Evolutionary conservation across 495 filamentous ascomycete genomes (phyloP).

Genomic region (Annulohypoxylon stygium): DNA sequence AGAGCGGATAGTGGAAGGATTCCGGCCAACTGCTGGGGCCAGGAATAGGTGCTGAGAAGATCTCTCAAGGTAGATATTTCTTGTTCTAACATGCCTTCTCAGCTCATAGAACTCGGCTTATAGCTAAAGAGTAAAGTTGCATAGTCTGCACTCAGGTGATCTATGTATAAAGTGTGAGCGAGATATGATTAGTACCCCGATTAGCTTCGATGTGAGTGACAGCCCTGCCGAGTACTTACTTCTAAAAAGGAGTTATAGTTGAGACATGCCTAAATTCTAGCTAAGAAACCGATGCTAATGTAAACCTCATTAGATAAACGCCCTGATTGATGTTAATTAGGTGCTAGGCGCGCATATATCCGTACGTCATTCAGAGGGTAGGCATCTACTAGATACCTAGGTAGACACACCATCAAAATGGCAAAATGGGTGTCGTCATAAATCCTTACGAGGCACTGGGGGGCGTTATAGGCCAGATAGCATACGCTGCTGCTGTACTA

Average conservation of each 20-base stretch:
- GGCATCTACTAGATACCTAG: no score
- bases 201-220: not conserved
- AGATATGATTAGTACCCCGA: not conserved
- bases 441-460: no score
- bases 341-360: no score
- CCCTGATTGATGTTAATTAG: no score
- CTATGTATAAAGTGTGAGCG: not conserved
- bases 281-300: not conserved
- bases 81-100: conserved; percentile 3
- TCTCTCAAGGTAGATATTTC: conserved; percentile 6
- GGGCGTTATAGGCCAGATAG: not conserved
- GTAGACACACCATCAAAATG: no score
- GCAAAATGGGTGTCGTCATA: no score
- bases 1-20: conserved; percentile 2
- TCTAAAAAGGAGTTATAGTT: no score
- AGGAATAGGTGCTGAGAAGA: conserved; percentile 1
- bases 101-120: conserved; percentile 1
- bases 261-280: no score
- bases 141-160: not conserved
- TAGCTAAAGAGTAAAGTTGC: not conserved
- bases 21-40: conserved; percentile 5
- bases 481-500: conserved; percentile 5
- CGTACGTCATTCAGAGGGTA: no score
- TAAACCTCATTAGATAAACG: not conserved
- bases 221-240: not conserved